Conservation (phyloP, 305 asterid genomes). For the Fraxinus sp. region DNA sequence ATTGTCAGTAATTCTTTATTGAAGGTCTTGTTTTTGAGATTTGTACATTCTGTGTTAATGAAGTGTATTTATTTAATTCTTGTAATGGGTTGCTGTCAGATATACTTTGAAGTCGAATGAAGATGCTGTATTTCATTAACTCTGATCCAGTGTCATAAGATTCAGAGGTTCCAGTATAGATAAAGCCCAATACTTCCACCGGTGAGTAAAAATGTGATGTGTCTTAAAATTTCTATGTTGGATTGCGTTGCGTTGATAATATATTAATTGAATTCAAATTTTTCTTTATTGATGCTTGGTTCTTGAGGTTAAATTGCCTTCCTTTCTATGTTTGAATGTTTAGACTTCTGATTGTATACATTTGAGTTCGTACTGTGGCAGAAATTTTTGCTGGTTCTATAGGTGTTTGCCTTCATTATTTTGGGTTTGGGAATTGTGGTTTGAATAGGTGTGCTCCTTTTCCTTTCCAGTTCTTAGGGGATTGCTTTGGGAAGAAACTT, state of each 20-base stretch:
- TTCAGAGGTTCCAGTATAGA: slow-evolving; percentile 53
- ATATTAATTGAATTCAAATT: neutral
- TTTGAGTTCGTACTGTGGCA: neutral
- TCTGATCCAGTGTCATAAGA: slow-evolving; percentile 42
- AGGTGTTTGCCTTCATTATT: neutral
- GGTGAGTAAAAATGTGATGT: slow-evolving; percentile 47
- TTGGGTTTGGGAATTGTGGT: neutral
- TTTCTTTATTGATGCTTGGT: slow-evolving; percentile 9
- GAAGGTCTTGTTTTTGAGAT: slow-evolving; percentile 18
- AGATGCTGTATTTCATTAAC: slow-evolving; percentile 41
- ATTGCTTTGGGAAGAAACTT: slow-evolving; percentile 11
- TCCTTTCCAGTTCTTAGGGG: slow-evolving; percentile 1
- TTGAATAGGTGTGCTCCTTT: neutral
- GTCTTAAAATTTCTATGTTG: neutral
- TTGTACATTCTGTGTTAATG: slow-evolving; percentile 11
- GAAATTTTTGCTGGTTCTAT: neutral
- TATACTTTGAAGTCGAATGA: slow-evolving; percentile 26
- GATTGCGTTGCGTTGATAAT: neutral
- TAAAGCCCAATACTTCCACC: slow-evolving; percentile 33
- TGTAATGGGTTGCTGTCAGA: slow-evolving; percentile 28
- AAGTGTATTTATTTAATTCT: slow-evolving; percentile 23
- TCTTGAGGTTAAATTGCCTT: neutral
- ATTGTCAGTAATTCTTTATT: slow-evolving; percentile 27
- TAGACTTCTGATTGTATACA: neutral
- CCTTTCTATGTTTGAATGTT: neutral